These are phyloP conservation scores for Diaporthe sp. DNA, from an alignment of 2,329 filamentous ascomycete species.

Conservation along the genomic window DNA sequence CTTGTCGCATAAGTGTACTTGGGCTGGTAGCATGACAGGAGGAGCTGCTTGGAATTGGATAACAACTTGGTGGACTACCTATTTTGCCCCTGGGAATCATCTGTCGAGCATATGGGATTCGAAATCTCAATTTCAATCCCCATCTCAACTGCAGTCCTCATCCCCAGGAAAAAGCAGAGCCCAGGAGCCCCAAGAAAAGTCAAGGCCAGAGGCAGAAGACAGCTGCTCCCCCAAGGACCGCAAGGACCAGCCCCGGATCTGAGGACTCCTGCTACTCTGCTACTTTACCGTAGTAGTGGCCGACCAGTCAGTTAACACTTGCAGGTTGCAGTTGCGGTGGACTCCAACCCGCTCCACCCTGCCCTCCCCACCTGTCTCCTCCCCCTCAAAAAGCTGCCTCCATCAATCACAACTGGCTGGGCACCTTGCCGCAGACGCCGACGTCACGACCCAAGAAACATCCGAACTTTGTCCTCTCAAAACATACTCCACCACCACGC, in stretches of 20 bases:
- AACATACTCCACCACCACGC: constrained; percentile 22
- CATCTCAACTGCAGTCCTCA: neutral
- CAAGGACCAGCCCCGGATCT: constrained; percentile 1
- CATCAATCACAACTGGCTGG: constrained; percentile 9
- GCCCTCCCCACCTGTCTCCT: constrained; percentile 23
- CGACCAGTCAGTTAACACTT: neutral
- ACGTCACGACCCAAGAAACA: constrained; percentile 29
- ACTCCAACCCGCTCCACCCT: constrained; percentile 14
- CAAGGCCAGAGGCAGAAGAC: neutral
- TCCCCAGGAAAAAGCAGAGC: neutral
- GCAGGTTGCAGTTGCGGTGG: constrained; percentile 13
- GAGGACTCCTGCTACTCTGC: too few species aligned
- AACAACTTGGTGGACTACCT: neutral
- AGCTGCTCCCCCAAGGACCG: neutral
- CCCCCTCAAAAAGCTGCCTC: constrained; percentile 31
- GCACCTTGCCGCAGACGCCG: constrained; percentile 14
- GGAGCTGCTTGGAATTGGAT: neutral
- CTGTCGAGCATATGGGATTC: neutral
- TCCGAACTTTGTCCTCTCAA: constrained; percentile 16
- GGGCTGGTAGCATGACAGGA: constrained; percentile 18
- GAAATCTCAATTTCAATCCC: neutral
- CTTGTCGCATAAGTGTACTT: constrained; percentile 20
- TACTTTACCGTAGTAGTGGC: neutral
- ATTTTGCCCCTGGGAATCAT: neutral
- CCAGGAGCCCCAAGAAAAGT: neutral